phyloP scores from a whole-genome alignment of 192 early-diverging fungal genomes.

The Ambispora gerdemannii region DNA sequence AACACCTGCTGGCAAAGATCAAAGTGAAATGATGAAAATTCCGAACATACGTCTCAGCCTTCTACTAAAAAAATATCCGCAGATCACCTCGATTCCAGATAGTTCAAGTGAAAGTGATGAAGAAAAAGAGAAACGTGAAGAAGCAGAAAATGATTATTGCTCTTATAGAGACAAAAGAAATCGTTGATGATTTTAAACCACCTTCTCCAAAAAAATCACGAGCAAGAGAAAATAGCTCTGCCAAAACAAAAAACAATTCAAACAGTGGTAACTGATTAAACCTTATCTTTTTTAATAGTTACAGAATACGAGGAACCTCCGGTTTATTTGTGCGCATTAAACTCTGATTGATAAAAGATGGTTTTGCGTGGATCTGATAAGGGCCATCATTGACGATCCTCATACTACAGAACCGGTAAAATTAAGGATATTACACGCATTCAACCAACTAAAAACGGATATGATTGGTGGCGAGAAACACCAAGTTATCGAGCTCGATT shows the following conservation, averaged over 20 bases:
- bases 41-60: constrained; percentile 18
- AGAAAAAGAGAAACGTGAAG: not conserved
- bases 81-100: not conserved
- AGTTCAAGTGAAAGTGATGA: not conserved
- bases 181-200: not conserved
- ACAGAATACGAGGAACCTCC: constrained; percentile 35
- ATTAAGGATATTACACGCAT: constrained; percentile 64
- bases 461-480: constrained; percentile 43
- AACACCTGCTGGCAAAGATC: constrained; percentile 1
- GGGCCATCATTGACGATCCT: constrained; percentile 50
- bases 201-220: not conserved
- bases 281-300: not conserved
- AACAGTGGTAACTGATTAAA: not conserved
- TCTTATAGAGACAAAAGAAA: no score
- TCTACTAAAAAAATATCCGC: no score
- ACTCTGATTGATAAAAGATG: constrained; percentile 49
- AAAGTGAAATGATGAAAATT: constrained; percentile 34
- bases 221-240: no score
- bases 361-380: constrained; percentile 62
- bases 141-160: no score
- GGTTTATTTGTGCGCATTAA: constrained; percentile 68
- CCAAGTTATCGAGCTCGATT: no score
- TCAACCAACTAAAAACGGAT: constrained; percentile 35
- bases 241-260: not conserved
- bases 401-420: constrained; percentile 52